These are phyloP conservation scores for Penicillium sp. DNA, from an alignment of 2,329 filamentous ascomycete genomes.

Conservation along the genomic window DNA sequence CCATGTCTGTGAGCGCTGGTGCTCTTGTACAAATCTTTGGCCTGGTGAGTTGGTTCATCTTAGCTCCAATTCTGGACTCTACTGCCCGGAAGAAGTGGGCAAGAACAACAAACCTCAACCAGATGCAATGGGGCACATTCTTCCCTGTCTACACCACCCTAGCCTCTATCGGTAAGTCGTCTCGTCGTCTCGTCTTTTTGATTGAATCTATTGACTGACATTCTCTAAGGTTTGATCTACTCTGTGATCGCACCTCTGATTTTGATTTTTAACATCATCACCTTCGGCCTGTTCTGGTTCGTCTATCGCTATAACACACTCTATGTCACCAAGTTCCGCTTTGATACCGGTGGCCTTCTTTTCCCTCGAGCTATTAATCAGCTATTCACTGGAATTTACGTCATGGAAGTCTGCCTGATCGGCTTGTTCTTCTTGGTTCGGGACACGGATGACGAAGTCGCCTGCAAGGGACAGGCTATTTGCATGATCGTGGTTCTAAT, in stretches of 20 bases:
- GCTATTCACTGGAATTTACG: conserved; percentile 88
- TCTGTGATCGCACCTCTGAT: conserved; percentile 86
- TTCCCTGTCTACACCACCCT: conserved; percentile 98
- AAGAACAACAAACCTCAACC: conserved; percentile 73
- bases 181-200: background rate
- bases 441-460: conserved; percentile 53
- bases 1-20: conserved; percentile 84
- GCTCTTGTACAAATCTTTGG: conserved; percentile 80
- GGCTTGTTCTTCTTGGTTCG: conserved; percentile 81
- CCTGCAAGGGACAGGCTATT: conserved; percentile 74
- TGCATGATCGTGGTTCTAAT: conserved; percentile 74
- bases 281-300: conserved; percentile 87
- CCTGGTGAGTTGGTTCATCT: conserved; percentile 75
- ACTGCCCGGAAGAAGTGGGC: conserved; percentile 81
- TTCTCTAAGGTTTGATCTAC: conserved; percentile 66
- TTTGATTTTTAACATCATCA: conserved; percentile 87
- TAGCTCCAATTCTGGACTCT: conserved; percentile 77
- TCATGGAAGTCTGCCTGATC: conserved; percentile 88
- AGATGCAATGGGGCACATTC: conserved; percentile 85
- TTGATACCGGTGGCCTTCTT: conserved; percentile 87
- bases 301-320: conserved; percentile 96
- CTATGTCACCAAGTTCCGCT: conserved; percentile 84
- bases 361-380: conserved; percentile 94
- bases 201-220: conserved; percentile 6
- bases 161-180: conserved; percentile 70